Evolutionary conservation across 805 yeast genomes (phyloP), one percentile per base, ranked within the genome.

Genomic region (Kazachstania africana): DNA sequence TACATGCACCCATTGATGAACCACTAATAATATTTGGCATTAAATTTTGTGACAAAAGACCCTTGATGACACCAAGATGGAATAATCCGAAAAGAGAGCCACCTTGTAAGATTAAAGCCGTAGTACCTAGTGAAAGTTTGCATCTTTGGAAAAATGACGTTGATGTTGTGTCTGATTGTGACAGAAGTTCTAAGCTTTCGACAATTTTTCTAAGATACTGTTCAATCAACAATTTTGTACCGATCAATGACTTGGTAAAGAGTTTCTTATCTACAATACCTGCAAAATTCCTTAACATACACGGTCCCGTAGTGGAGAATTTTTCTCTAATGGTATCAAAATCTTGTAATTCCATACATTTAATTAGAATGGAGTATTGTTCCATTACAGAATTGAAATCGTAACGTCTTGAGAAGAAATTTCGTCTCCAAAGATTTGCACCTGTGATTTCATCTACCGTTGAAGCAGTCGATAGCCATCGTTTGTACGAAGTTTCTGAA

Each of bases 71-170:
- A 2, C 98, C 98, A 22, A 91, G 51, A 54, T 91, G 98, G 46
- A 94, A 87, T 38, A 91, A 60, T 0, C 98, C 97, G 59, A 88
- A 91, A 15, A 91, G 59, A 0, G 96, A 80, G 2, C 98, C 97
- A 18, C 98, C 98, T 56, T 91, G 96, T 16, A 91, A 61, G 24
- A 88, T 72, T 35, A 91, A 62, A 0, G 96, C 96, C 0, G 97
- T 84, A 29, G 83, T 72, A 0, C 98, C 98, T 53, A 80, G 72
- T 0, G 94, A 76, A 51, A 84, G 85, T 44, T 70, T 12, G 82
- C 83, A 58, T 78, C 95, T 51, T 75, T 91, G 59, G 78, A 85
- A 54, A 81, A 83, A 55, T 71, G 85, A 40, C 70, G 65, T 45
- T 70, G 80, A 52, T 64, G 60, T 59, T 70, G 88, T 43, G 32